Base-by-base conservation (phyloP, 2,329 filamentous ascomycete species). In the Paraphoma sp. region DNA sequence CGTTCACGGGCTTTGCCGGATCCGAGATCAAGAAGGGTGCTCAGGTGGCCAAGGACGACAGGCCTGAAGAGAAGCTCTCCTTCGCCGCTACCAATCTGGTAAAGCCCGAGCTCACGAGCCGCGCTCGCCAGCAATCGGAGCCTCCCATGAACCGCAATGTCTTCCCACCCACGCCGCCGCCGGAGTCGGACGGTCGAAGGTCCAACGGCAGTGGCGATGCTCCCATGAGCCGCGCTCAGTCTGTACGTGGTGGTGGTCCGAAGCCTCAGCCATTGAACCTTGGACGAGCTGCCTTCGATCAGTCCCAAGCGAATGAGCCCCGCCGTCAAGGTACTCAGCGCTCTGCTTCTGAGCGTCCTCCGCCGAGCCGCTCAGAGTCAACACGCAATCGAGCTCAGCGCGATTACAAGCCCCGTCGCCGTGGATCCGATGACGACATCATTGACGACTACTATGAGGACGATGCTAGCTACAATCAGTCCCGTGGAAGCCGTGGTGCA, bases 151-250 rank as follows among this genome's bases (percentile, higher is more conserved):
- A 86, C 72, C 88, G 92, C 68, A 91, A 91, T 68, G 86, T 94
- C 60, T 97, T 98, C 80, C 95, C 95, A 16, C 95, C 95, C n/a
- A 98, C 95, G n/a, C 95, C 95, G 41, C 95, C 95, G 6, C 95
- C 95, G 6, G 95, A 99, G 81, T 86, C 86, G 60, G 93, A 97
- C 65, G 89, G 89, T 47, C 65, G 73, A 8, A 70, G 62, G 50
- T 72, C 72, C 53, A 57, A 42, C 33, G 64, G 48, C 38, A 64
- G 51, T 41, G 54, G 62, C 43, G 63, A 75, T 43, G 77, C 68
- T 67, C 76, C 69, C 57, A 80, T 71, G 73, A 78, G 69, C 64
- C 79, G 84, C 50, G 78, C 81, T 18, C 78, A 80, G 28, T 84
- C 82, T 46, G 78, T 82, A 62, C 77, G 82, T 60, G 75, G 79